Conservation (phyloP, 352 stramenopile species). For the Phytophthora tentaculata region DNA sequence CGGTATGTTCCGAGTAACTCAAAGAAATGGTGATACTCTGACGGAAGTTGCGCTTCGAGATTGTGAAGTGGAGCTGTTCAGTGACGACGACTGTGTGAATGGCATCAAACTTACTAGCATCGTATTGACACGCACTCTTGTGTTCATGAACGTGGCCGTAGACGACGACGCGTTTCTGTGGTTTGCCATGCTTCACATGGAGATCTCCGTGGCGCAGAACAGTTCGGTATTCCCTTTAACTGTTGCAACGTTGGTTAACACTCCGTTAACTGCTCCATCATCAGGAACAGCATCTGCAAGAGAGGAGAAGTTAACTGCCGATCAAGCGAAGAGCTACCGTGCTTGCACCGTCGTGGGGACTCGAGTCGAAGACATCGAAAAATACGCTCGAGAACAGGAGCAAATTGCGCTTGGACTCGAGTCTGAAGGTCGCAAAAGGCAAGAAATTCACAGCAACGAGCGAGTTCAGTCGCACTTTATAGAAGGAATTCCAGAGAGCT, state of each 20-base stretch:
- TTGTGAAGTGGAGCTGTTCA: conserved; percentile 54
- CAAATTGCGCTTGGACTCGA: conserved; percentile 8
- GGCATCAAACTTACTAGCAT: conserved; percentile 49
- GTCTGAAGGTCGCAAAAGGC: conserved; percentile 21
- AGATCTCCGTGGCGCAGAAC: conserved; percentile 56
- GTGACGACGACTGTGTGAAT: conserved; percentile 50
- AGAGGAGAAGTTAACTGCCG: conserved; percentile 38
- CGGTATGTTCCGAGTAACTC: conserved; percentile 42
- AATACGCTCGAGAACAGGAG: conserved; percentile 34
- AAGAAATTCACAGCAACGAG: conserved; percentile 4
- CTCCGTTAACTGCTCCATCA: conserved; percentile 15
- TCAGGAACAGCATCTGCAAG: conserved; percentile 21
- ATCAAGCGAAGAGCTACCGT: conserved; percentile 36
- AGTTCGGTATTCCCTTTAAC: conserved; percentile 46
- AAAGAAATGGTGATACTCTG: conserved; percentile 18
- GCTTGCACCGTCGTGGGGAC: conserved; percentile 46
- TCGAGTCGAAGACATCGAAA: conserved; percentile 53
- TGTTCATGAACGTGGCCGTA: conserved; percentile 52
- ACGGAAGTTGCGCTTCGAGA: conserved; percentile 52
- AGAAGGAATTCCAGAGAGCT: neutral
- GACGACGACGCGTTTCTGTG: conserved; percentile 61
- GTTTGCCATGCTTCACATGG: conserved; percentile 62
- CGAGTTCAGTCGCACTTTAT: neutral
- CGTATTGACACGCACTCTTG: conserved; percentile 17
- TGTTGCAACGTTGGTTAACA: conserved; percentile 28